Conservation (phyloP, 1,139 yeast genomes). For the Hyphopichia buzzinii region DNA sequence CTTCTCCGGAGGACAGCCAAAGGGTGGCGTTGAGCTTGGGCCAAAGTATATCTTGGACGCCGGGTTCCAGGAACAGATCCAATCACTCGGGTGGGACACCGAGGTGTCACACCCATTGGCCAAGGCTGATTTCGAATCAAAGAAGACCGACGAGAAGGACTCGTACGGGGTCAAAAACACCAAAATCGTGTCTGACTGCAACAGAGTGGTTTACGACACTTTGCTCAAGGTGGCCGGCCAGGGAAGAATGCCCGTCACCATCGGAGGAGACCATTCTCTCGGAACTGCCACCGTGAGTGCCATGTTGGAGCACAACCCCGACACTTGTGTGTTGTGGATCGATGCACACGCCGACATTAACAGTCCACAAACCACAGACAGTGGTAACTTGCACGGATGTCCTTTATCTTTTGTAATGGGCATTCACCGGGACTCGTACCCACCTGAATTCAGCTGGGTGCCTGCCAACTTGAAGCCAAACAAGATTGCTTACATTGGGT, state of each 20-base stretch:
- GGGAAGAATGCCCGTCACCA: constrained; percentile 72
- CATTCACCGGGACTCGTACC: constrained; percentile 58
- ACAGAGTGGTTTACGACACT: constrained; percentile 60
- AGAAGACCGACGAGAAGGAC: constrained; percentile 45
- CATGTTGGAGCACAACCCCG: constrained; percentile 74
- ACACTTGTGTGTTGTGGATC: constrained; percentile 90
- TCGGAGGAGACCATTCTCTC: constrained; percentile 97
- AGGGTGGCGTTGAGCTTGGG: constrained; percentile 90
- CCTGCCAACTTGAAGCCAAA: constrained; percentile 63
- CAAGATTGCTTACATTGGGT: constrained; percentile 88
- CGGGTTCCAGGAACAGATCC: constrained; percentile 65
- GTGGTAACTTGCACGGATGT: constrained; percentile 96
- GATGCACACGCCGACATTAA: constrained; percentile 98
- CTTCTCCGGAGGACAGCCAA: constrained; percentile 95
- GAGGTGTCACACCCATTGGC: constrained; percentile 57
- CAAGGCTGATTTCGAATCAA: constrained; percentile 41
- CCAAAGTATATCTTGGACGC: constrained; percentile 76
- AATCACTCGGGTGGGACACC: constrained; percentile 71
- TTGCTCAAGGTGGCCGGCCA: constrained; percentile 49
- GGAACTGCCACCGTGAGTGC: constrained; percentile 94
- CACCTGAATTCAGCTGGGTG: constrained; percentile 78
- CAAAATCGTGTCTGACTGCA: constrained; percentile 70
- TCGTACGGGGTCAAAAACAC: constrained; percentile 69
- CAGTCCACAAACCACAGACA: constrained; percentile 80
- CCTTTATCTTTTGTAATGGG: constrained; percentile 93